Base-by-base conservation (phyloP, 768 basidiomycete genomes). In the Jaapia argillacea region DNA sequence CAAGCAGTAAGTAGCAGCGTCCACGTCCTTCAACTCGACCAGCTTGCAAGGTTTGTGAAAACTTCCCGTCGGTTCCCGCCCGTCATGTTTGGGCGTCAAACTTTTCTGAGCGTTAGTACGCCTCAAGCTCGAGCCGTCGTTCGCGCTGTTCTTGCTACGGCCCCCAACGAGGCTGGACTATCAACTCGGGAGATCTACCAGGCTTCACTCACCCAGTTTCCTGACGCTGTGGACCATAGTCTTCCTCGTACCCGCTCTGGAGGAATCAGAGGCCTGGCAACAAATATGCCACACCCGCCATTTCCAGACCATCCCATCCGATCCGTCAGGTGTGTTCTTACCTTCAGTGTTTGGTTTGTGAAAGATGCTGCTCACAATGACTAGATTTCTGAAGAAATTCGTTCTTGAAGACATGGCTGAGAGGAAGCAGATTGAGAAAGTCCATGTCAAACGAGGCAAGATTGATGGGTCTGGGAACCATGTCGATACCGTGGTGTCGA, bases 321-420 rank as follows among this genome's bases (percentile, higher is more conserved):
- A 38, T 54, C 53, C 14, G 33, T 55, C 25, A 46, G 46, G 48
- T 52, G 14, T 33, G 51, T 28, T 5, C 21, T 3, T 5, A 23
- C 44, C 18, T 22, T 24, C 1, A 38, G 24, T 16, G 20, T 23
- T 18, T 2, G 5, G 24, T 18, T 18, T 40, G 26, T 3, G 22
- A 7, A 16, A 16, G 5, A 10, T 6, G 6, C 27, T n/a, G n/a
- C n/a, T n/a, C 36, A 16, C 28, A 21, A 4, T 24, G 13, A 13
- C 22, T 36, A 58, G 57, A 40, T 57, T 49, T 36, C 53, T 58
- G 24, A 59, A 56, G 33, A 54, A 46, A 23, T 28, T 50, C 27
- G 40, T 58, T 6, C 40, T 59, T 6, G 48, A 46, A 20, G 24
- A 52, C 40, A 50, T 58, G 46, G 52, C 41, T 6, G 41, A 44